Conservation (phyloP, 345 rosid genomes). For the Trapa bicornis region DNA sequence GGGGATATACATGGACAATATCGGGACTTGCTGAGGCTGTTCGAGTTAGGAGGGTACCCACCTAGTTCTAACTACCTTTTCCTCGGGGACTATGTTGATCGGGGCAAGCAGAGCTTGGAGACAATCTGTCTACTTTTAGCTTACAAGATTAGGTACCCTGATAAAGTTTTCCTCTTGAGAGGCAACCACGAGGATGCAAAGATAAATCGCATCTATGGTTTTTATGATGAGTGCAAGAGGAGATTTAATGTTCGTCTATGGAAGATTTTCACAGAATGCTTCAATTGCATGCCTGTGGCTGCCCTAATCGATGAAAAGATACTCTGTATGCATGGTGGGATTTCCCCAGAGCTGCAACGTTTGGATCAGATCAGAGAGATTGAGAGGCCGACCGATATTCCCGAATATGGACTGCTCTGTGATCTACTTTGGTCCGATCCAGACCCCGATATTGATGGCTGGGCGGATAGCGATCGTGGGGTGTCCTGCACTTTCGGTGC, state of each 20-base stretch:
- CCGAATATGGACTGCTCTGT: conserved; percentile 85
- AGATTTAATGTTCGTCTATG: conserved; percentile 90
- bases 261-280: conserved; percentile 91
- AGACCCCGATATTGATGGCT: conserved; percentile 53
- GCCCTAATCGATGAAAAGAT: conserved; percentile 86
- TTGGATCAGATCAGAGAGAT: conserved; percentile 70
- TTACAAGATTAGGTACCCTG: conserved; percentile 74
- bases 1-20: conserved; percentile 97
- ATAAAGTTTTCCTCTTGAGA: conserved; percentile 57
- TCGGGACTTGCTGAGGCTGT: conserved; percentile 77
- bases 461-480: conserved; percentile 88
- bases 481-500: conserved; percentile 89
- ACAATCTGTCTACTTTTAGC: conserved; percentile 90
- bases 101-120: conserved; percentile 97
- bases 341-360: conserved; percentile 72
- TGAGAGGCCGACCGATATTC: conserved; percentile 81
- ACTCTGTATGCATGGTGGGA: conserved; percentile 94
- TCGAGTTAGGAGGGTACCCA: conserved; percentile 89
- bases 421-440: conserved; percentile 99
- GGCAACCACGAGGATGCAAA: conserved; percentile 99
- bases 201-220: conserved; percentile 87
- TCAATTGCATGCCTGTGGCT: conserved; percentile 84
- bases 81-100: conserved; percentile 93
- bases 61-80: conserved; percentile 83
- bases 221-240: conserved; percentile 92